A percentile compares a stretch with the other conserved stretches of the same genome.
phyloP scores from a whole-genome alignment of 768 basidiomycete species.

The Guyanaporus albipodus region DNA sequence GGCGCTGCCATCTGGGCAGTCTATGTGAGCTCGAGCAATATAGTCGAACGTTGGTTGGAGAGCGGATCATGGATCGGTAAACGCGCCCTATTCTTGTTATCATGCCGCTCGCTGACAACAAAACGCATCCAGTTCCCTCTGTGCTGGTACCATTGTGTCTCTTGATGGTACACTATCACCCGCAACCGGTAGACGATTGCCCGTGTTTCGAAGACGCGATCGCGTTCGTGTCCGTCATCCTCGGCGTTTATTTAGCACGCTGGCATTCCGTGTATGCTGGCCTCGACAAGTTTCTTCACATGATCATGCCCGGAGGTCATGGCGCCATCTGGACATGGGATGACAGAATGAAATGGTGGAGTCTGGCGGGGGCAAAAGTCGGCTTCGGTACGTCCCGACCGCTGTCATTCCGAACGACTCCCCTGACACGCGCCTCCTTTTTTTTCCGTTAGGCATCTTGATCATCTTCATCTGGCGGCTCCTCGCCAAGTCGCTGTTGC shows the following conservation, averaged over 20 bases:
- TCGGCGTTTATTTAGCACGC: slow-evolving; percentile 64
- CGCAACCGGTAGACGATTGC: slow-evolving; percentile 93
- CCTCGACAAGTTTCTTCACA: slow-evolving; percentile 32
- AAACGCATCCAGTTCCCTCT: slow-evolving; percentile 45
- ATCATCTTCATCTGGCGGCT: slow-evolving; percentile 87
- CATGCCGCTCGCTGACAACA: slow-evolving; percentile 8
- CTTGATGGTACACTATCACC: slow-evolving; percentile 81
- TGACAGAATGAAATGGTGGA: slow-evolving; percentile 35
- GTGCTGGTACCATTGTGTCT: slow-evolving; percentile 60
- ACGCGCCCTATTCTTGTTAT: slow-evolving; percentile 15
- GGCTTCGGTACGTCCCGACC: slow-evolving; percentile 34
- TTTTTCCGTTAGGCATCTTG: slow-evolving; percentile 48
- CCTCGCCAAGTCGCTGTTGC: slow-evolving; percentile 72
- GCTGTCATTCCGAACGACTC: background rate
- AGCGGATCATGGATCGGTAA: slow-evolving; percentile 36
- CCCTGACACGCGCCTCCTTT: background rate
- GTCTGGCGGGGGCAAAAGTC: slow-evolving; percentile 38
- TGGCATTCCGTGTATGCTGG: slow-evolving; percentile 55
- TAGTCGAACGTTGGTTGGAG: slow-evolving; percentile 42
- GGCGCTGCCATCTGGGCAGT: slow-evolving; percentile 63
- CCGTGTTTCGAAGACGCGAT: slow-evolving; percentile 99
- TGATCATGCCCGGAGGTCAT: slow-evolving; percentile 56
- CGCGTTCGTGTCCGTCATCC: slow-evolving; percentile 80
- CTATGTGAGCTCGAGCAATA: slow-evolving; percentile 33
- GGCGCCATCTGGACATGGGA: slow-evolving; percentile 36